Conservation (phyloP, 2,329 filamentous ascomycete species). For the Venturia nashicola region DNA sequence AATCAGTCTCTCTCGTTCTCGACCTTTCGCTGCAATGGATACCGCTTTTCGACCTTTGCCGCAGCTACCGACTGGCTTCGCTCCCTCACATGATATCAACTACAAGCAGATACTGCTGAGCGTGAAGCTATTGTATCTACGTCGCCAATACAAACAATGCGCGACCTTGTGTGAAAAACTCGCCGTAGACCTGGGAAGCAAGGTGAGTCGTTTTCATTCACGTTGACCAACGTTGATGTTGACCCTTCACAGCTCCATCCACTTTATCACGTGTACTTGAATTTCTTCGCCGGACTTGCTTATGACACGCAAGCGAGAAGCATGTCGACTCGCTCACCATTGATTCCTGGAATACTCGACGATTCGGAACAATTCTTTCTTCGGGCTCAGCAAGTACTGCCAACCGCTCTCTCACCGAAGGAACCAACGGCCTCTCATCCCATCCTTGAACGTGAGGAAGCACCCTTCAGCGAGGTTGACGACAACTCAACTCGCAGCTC, state of each 20-base stretch:
- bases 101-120: neutral
- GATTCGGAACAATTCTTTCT: conserved; percentile 17
- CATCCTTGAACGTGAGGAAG: neutral
- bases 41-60: neutral
- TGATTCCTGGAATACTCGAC: conserved; percentile 20
- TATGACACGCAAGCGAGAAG: conserved; percentile 25
- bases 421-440: neutral
- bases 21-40: neutral
- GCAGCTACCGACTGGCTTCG: neutral
- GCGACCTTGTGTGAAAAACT: conserved; percentile 18
- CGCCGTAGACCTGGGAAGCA: conserved; percentile 13
- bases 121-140: conserved; percentile 21
- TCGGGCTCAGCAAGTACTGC: neutral
- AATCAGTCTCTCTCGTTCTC: neutral
- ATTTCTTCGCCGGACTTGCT: conserved; percentile 26
- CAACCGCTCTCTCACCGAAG: neutral
- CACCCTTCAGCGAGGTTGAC: neutral
- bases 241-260: conserved; percentile 19
- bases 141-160: conserved; percentile 25
- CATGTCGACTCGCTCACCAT: conserved; percentile 18
- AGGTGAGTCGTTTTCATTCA: neutral
- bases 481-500: conserved; percentile 5
- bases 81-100: neutral
- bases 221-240: neutral
- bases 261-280: conserved; percentile 21